These are phyloP conservation scores for Scutellaria minor DNA, from an alignment of 257 asterid species.

Conservation along the genomic window DNA sequence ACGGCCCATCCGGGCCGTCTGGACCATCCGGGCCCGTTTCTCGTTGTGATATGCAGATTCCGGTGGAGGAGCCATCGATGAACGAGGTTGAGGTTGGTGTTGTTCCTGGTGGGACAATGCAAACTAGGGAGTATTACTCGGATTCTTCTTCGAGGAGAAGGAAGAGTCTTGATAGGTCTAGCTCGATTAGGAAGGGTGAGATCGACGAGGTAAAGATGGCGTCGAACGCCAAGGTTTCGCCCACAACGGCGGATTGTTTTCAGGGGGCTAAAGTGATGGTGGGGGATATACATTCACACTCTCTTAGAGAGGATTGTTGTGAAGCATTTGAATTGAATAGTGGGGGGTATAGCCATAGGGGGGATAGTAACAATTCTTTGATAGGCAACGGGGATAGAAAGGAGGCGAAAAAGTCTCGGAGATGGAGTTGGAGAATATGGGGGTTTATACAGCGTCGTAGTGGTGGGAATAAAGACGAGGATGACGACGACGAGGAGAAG, in stretches of 20 bases:
- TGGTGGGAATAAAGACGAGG: constrained; percentile 54
- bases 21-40: constrained; percentile 55
- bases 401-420: constrained; percentile 69
- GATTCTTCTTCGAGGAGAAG: constrained; percentile 87
- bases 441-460: constrained; percentile 64
- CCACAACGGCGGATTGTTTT: constrained; percentile 56
- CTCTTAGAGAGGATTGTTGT: constrained; percentile 71
- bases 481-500: constrained; percentile 56
- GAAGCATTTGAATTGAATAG: constrained; percentile 71
- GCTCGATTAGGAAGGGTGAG: constrained; percentile 80
- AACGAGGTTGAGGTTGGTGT: constrained; percentile 49
- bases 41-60: constrained; percentile 71
- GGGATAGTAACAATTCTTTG: constrained; percentile 58
- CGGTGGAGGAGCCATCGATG: constrained; percentile 58
- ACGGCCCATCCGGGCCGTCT: constrained; percentile 55
- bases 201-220: constrained; percentile 67
- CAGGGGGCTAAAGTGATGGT: constrained; percentile 61
- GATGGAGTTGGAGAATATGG: constrained; percentile 85
- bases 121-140: constrained; percentile 82
- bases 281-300: constrained; percentile 58
- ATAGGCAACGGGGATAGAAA: constrained; percentile 62
- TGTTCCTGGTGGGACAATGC: constrained; percentile 81
- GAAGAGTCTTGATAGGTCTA: constrained; percentile 95
- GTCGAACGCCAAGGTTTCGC: constrained; percentile 73
- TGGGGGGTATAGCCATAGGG: constrained; percentile 37